Conservation (phyloP, 192 early-diverging fungal species). For the Coemansia sp. region DNA sequence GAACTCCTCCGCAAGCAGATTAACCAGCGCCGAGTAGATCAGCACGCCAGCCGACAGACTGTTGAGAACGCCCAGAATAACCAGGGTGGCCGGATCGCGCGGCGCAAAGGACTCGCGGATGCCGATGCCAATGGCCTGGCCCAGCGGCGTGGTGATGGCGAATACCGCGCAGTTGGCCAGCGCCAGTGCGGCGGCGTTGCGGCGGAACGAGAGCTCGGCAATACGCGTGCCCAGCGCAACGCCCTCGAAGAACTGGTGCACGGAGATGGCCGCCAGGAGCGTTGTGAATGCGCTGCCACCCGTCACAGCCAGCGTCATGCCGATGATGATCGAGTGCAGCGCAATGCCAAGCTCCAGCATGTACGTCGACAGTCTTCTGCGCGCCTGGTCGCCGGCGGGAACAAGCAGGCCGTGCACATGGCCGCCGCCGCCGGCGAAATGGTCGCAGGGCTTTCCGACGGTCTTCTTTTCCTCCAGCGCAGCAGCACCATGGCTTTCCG, state of each 20-base stretch:
- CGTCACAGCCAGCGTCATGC: constrained; percentile 66
- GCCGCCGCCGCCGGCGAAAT: not conserved
- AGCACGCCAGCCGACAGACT: constrained; percentile 79
- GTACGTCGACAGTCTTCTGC: constrained; percentile 61
- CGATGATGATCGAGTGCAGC: constrained; percentile 75
- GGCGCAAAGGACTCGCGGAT: constrained; percentile 64
- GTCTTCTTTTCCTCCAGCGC: constrained; percentile 12
- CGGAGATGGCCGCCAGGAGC: constrained; percentile 66
- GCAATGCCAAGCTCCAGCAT: constrained; percentile 79
- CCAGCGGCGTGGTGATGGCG: constrained; percentile 81
- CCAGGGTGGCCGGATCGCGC: constrained; percentile 54
- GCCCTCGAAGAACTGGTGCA: constrained; percentile 80
- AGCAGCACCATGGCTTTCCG: not conserved
- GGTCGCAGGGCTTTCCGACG: not conserved
- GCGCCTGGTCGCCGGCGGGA: constrained; percentile 16
- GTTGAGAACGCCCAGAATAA: constrained; percentile 78
- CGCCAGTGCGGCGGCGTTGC: constrained; percentile 44
- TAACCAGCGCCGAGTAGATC: constrained; percentile 74
- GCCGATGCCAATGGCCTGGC: constrained; percentile 75
- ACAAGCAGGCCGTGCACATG: constrained; percentile 20
- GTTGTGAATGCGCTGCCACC: constrained; percentile 57
- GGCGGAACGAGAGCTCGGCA: constrained; percentile 49
- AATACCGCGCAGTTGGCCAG: constrained; percentile 62
- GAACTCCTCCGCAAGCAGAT: constrained; percentile 74
- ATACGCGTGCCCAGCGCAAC: constrained; percentile 76